phyloP scores from a whole-genome alignment of 805 yeast genomes.

The Kuraishia ogatae region DNA sequence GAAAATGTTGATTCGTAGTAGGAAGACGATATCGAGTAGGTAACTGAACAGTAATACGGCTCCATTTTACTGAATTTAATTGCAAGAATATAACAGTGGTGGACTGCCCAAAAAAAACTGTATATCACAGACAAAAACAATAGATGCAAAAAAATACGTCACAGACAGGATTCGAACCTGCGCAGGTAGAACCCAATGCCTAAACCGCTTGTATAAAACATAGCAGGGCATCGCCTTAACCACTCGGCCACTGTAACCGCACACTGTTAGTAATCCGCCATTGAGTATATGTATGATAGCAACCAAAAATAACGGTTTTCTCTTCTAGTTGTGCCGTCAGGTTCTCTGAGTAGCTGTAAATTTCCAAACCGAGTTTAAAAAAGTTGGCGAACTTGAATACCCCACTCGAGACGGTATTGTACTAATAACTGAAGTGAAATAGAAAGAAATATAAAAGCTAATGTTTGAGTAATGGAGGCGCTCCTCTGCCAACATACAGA shows the following conservation, averaged over 20 bases:
- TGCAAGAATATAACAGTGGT: too few species aligned
- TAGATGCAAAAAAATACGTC: conserved; percentile 49
- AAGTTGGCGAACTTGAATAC: neutral
- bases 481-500: neutral
- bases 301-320: neutral
- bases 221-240: conserved; percentile 73
- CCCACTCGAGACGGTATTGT: neutral
- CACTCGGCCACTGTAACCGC: conserved; percentile 62
- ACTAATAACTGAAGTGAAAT: too few species aligned
- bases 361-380: neutral
- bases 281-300: neutral
- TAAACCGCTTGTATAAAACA: conserved; percentile 18
- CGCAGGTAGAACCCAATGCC: conserved; percentile 91
- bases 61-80: too few species aligned
- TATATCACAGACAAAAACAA: neutral
- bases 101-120: too few species aligned
- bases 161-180: conserved; percentile 99
- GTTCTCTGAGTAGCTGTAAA: neutral
- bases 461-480: neutral
- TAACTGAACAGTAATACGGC: too few species aligned
- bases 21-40: too few species aligned
- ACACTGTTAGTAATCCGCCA: neutral
- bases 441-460: neutral
- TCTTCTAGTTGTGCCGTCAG: neutral
- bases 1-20: too few species aligned